Evolutionary conservation across 23 red algal species (phyloP).

Genomic region (Chondrus crispus): DNA sequence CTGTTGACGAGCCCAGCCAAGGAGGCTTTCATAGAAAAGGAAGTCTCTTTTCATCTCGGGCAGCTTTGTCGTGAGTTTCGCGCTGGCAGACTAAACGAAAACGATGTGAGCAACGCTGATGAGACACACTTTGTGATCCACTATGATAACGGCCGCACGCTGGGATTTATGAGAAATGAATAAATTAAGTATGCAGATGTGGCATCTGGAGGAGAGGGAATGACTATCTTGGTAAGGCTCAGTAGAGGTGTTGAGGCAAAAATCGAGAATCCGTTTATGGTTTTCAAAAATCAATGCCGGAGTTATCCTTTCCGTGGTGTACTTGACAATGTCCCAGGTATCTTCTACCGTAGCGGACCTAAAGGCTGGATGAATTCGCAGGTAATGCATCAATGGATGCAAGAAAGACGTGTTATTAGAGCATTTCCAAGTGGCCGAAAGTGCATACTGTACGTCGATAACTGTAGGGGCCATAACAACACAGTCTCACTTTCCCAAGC

Average conservation of each 20-base stretch:
- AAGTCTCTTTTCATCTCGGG: background rate
- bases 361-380: background rate
- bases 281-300: background rate
- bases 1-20: background rate
- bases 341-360: background rate
- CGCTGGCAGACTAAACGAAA: background rate
- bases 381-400: background rate
- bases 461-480: background rate
- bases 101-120: background rate
- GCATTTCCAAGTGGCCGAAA: background rate
- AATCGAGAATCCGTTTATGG: background rate
- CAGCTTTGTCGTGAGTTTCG: background rate
- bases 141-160: background rate
- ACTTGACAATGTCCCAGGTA: background rate
- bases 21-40: background rate
- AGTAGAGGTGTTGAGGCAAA: background rate
- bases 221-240: background rate
- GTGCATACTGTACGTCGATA: background rate
- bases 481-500: background rate
- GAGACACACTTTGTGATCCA: slow-evolving; percentile 17
- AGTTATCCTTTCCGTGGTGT: slow-evolving; percentile 15
- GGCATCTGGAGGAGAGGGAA: background rate
- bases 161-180: background rate
- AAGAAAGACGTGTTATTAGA: background rate
- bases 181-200: background rate